Base-by-base conservation (phyloP, 2,329 filamentous ascomycete species). In the Aureobasidium sp. region DNA sequence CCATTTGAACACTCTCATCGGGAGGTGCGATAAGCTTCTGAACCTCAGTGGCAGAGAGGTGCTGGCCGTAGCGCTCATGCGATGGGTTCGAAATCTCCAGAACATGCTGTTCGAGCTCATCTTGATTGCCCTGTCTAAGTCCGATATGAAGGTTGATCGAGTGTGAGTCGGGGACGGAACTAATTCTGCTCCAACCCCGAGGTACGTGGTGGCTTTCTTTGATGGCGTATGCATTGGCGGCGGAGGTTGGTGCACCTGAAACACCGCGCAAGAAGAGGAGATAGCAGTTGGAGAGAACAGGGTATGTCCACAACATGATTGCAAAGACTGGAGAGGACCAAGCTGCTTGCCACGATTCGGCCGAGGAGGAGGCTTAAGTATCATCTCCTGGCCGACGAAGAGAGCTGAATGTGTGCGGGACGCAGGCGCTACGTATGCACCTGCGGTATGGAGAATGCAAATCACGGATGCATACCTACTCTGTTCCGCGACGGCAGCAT, bases 101-200 rank as follows among this genome's bases (percentile, higher is more conserved):
- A 5, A 85, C 73, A 66, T 84, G 81, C 63, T 77, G 75, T 68
- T 84, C 81, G 31, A 86, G 73, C 65, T 80, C 78, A 22, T 78
- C 76, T 62, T 84, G 82, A 53, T 80, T 79, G 62, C 77, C 75
- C 69, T 85, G 83, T 74, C 80, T 84, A 63, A 86, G 70, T 31
- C 80, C 83, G 67, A 86, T 84, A 53, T 83, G 79, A 49, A 86
- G 72, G 37, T 81, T 73, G 64, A 85, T 77, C 6, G 9, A 12
- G 9, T 48, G 45, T 3, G 22, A 48, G 11, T 48, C 45, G 1
- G 22, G 25, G 3, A 29, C 25, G n/a, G 45, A 15, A 5, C 25
- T 3, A 1, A n/a, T n/a, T 14, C 2, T 31, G 1, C 3, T n/a
- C 45, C 45, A 48, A 1, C 25, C 45, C 3, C 1, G 45, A 17